Evolutionary conservation across 2,329 filamentous ascomycete species (phyloP).

Genomic region (Xylaria sp.): DNA sequence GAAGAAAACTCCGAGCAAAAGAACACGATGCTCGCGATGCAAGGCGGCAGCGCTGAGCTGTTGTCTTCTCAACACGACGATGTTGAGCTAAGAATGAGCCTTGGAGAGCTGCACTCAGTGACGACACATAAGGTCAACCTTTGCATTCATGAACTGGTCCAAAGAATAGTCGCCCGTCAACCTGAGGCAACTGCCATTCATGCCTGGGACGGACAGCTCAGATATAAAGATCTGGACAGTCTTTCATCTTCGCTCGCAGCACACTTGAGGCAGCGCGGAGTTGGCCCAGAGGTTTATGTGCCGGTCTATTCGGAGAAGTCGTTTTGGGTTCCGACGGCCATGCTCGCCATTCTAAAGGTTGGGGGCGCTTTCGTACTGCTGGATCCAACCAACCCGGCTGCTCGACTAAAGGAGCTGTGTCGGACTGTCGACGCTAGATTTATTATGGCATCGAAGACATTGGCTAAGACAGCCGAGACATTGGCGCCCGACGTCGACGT

Average conservation of each 20-base stretch:
- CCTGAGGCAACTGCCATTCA: conserved; percentile 21
- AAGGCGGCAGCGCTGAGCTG: not conserved
- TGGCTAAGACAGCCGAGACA: not conserved
- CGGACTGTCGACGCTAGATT: conserved; percentile 33
- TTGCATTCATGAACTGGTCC: conserved; percentile 29
- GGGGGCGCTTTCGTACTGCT: conserved; percentile 48
- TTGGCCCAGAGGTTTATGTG: conserved; percentile 24
- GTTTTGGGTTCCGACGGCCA: conserved; percentile 35
- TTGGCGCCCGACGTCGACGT: conserved; percentile 16
- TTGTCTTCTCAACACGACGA: not conserved
- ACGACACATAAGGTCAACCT: not conserved
- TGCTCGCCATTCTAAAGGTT: conserved; percentile 46
- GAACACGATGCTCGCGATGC: not conserved
- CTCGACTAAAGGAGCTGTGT: conserved; percentile 34
- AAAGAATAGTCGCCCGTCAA: conserved; percentile 1
- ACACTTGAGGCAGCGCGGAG: conserved; percentile 4
- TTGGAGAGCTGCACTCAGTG: not conserved
- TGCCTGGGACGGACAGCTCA: conserved; percentile 35
- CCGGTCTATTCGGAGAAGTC: conserved; percentile 37
- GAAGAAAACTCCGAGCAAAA: not conserved
- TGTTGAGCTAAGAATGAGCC: not conserved
- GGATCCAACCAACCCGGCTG: conserved; percentile 42
- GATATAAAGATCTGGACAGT: conserved; percentile 40
- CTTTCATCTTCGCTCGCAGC: conserved; percentile 35
- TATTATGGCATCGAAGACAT: conserved; percentile 11